A percentile compares a stretch with the other conserved stretches of the same genome.
Conservation (phyloP, 257 asterid species). For the Marsdenia floribunda region DNA sequence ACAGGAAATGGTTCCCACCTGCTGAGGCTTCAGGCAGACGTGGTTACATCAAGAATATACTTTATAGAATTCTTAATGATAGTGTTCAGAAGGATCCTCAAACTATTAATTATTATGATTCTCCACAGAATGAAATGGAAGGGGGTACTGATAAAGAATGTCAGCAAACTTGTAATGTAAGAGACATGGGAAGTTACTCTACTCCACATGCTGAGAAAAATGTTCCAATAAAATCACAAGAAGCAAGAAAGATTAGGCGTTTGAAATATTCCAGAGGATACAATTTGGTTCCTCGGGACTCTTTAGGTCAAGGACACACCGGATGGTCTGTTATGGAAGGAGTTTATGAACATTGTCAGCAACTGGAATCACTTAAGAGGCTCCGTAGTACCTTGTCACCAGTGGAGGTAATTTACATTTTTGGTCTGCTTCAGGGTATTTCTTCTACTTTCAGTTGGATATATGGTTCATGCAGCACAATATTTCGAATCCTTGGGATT, state of each 20-base stretch:
- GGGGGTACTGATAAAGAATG: conserved; percentile 21
- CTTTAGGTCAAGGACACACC: conserved; percentile 12
- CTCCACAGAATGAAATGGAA: conserved; percentile 20
- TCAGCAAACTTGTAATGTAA: conserved; percentile 15
- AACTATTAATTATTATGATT: conserved; percentile 17
- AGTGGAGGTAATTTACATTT: conserved; percentile 42
- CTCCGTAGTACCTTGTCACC: conserved; percentile 30
- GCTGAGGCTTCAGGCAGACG: conserved; percentile 82
- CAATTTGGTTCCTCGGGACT: conserved; percentile 12
- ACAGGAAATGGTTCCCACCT: conserved; percentile 66
- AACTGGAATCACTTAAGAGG: conserved; percentile 15
- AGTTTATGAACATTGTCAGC: conserved; percentile 22
- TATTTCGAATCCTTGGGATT: not conserved
- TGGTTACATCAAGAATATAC: conserved; percentile 47
- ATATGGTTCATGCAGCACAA: not conserved
- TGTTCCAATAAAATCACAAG: conserved; percentile 15
- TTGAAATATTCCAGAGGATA: conserved; percentile 20
- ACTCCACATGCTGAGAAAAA: conserved; percentile 20
- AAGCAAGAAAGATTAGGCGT: conserved; percentile 12
- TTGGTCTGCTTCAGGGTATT: not conserved
- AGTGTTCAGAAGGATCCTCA: conserved; percentile 33
- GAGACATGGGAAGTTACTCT: conserved; percentile 24
- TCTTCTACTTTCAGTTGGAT: conserved; percentile 2
- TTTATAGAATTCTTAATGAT: conserved; percentile 37
- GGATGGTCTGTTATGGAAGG: conserved; percentile 15